Evolutionary conservation across 768 basidiomycete species (phyloP).

Genomic region (Bullera alba): DNA sequence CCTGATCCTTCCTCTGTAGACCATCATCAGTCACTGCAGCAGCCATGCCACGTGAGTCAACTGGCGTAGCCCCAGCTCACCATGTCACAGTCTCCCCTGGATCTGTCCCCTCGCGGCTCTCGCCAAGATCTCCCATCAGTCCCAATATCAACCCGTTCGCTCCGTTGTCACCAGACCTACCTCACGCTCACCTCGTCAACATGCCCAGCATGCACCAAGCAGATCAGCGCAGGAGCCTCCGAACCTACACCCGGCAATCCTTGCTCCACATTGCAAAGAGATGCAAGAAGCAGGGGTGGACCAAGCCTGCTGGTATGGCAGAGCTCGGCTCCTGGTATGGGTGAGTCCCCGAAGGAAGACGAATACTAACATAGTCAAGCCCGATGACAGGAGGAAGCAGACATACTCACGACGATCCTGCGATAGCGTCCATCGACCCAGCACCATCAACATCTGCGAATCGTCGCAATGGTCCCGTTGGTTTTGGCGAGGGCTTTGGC

Average conservation of each 20-base stretch:
- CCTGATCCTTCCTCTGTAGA: too few species aligned
- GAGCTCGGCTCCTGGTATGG: slow-evolving; percentile 28
- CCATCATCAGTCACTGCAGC: too few species aligned
- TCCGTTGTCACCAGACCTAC: slow-evolving; percentile 20
- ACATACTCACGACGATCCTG: slow-evolving; percentile 30
- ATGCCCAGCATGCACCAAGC: background rate
- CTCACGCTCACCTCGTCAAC: slow-evolving; percentile 11
- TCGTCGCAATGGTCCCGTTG: slow-evolving; percentile 11
- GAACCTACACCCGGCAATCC: slow-evolving; percentile 8
- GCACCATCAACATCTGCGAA: slow-evolving; percentile 2
- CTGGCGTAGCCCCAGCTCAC: background rate
- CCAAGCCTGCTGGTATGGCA: slow-evolving; percentile 7
- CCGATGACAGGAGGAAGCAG: too few species aligned
- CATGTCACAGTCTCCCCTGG: slow-evolving; percentile 3
- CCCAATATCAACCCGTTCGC: slow-evolving; percentile 20
- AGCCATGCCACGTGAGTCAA: slow-evolving; percentile 2
- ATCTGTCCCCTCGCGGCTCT: slow-evolving; percentile 1
- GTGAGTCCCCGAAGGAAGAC: too few species aligned
- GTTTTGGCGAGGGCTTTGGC: slow-evolving; percentile 37
- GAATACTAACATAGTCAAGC: too few species aligned
- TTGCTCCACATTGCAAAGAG: slow-evolving; percentile 18
- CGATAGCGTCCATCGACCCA: slow-evolving; percentile 30
- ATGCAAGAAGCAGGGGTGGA: slow-evolving; percentile 11
- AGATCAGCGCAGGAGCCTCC: background rate
- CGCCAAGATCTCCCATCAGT: slow-evolving; percentile 6